Conservation (phyloP, 495 filamentous ascomycete genomes). For the Annulohypoxylon stygium region DNA sequence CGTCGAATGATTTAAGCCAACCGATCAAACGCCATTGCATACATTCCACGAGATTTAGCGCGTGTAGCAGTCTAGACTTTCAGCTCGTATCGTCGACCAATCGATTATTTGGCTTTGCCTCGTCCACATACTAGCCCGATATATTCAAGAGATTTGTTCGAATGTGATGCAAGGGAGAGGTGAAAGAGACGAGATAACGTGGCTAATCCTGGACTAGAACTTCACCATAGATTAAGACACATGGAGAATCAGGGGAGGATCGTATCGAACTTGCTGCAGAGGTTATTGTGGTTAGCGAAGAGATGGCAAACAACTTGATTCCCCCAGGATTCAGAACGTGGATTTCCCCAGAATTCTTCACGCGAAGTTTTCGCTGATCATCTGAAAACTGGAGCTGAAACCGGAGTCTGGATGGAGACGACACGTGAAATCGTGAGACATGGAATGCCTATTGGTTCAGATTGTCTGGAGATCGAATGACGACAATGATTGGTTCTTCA, state of each 20-base stretch:
- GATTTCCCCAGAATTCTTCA: slow-evolving; percentile 22
- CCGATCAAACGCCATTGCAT: not conserved
- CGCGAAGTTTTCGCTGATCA: slow-evolving; percentile 12
- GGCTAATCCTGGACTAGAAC: not conserved
- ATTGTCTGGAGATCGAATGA: slow-evolving; percentile 23
- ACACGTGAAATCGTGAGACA: slow-evolving; percentile 24
- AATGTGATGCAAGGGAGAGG: slow-evolving; percentile 13
- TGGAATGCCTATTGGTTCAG: slow-evolving; percentile 13
- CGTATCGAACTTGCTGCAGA: not conserved
- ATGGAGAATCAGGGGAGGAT: not conserved
- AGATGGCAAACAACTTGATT: slow-evolving; percentile 21
- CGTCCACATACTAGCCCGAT: not conserved
- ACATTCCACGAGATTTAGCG: not conserved
- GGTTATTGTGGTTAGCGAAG: slow-evolving; percentile 12
- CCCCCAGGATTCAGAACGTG: slow-evolving; percentile 18
- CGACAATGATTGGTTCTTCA: slow-evolving; percentile 26
- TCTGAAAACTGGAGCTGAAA: slow-evolving; percentile 15
- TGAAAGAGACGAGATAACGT: slow-evolving; percentile 7
- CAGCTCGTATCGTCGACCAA: slow-evolving; percentile 17
- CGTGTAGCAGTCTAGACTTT: slow-evolving; percentile 19
- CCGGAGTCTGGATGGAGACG: slow-evolving; percentile 22
- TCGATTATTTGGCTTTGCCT: slow-evolving; percentile 4
- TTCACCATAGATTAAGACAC: not conserved
- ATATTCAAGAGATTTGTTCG: slow-evolving; percentile 15
- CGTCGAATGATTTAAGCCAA: not conserved